Percentiles rank a stretch among this genome's conserved stretches.
Evolutionary conservation across 1,139 yeast species (phyloP).

Genomic region (Eremothecium cymbalariae): DNA sequence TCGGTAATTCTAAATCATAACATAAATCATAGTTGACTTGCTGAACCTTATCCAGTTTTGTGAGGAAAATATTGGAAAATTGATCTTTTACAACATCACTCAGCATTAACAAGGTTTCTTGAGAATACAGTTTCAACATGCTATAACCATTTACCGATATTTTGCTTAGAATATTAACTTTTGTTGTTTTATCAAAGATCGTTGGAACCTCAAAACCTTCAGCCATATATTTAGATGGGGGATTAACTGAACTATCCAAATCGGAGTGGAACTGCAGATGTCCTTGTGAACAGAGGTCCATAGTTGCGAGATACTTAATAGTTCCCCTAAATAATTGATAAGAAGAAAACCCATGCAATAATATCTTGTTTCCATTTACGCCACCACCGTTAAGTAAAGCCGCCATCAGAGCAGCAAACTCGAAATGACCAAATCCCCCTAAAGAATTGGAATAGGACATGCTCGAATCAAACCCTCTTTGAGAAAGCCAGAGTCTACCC

Average conservation of each 20-base stretch:
- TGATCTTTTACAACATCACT: slow-evolving; percentile 78
- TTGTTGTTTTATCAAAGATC: slow-evolving; percentile 63
- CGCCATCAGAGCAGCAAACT: slow-evolving; percentile 74
- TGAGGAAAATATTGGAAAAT: slow-evolving; percentile 75
- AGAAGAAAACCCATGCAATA: slow-evolving; percentile 81
- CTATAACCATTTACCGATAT: slow-evolving; percentile 65
- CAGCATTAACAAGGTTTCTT: slow-evolving; percentile 56
- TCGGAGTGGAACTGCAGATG: slow-evolving; percentile 59
- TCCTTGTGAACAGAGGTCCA: slow-evolving; percentile 56
- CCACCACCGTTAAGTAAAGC: slow-evolving; percentile 84
- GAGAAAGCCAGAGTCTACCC: slow-evolving; percentile 84
- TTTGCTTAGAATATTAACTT: slow-evolving; percentile 73
- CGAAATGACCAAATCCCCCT: slow-evolving; percentile 91
- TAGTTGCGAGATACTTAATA: slow-evolving; percentile 69
- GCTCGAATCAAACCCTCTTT: slow-evolving; percentile 68
- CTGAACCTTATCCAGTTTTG: slow-evolving; percentile 45
- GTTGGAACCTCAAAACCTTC: slow-evolving; percentile 68
- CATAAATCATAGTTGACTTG: slow-evolving; percentile 59
- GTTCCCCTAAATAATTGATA: slow-evolving; percentile 90
- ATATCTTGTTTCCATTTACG: slow-evolving; percentile 58
- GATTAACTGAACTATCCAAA: slow-evolving; percentile 30
- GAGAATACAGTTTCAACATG: slow-evolving; percentile 56
- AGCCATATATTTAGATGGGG: slow-evolving; percentile 42
- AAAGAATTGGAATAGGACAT: slow-evolving; percentile 39
- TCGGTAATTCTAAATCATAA: slow-evolving; percentile 43